These are phyloP conservation scores for Ambrosia trifida DNA, from an alignment of 129 eudicot species.

Conservation along the genomic window DNA sequence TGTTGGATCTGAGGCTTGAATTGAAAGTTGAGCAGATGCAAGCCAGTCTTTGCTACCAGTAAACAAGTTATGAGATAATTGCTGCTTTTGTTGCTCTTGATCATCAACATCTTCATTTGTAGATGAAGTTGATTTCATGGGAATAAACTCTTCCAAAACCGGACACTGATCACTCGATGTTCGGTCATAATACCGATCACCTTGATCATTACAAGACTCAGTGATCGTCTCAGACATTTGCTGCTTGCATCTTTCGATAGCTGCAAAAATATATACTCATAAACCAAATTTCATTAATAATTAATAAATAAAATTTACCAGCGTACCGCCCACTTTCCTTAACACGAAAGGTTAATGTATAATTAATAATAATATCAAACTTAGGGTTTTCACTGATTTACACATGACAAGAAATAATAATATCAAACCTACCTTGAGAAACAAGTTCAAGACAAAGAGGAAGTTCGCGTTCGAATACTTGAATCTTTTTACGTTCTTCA, in stretches of 20 bases:
- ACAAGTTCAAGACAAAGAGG: conserved; percentile 91
- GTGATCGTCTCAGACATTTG: conserved; percentile 41
- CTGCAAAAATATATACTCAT: conserved; percentile 38
- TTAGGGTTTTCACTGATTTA: too few relatives aligned
- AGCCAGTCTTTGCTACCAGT: conserved; percentile 66
- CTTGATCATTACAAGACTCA: conserved; percentile 41
- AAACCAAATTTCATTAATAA: background rate
- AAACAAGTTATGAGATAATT: conserved; percentile 1
- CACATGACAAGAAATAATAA: too few relatives aligned
- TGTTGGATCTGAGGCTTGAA: conserved; percentile 75
- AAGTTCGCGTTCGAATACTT: conserved; percentile 81
- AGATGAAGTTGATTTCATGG: conserved; percentile 53
- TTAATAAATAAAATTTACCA: too few relatives aligned
- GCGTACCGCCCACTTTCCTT: too few relatives aligned
- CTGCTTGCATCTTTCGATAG: conserved; percentile 69
- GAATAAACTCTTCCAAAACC: conserved; percentile 77
- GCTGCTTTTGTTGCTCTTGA: conserved; percentile 9
- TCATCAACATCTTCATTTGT: conserved; percentile 42
- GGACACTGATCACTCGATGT: conserved; percentile 63
- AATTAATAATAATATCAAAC: too few relatives aligned
- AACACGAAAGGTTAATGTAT: too few relatives aligned
- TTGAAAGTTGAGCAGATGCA: conserved; percentile 88
- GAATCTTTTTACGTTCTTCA: conserved; percentile 76
- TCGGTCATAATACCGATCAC: conserved; percentile 61
- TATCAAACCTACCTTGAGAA: conserved; percentile 54